These are phyloP conservation scores for Diaporthe destruens DNA, from an alignment of 2,329 filamentous ascomycete species.

Conservation along the genomic window DNA sequence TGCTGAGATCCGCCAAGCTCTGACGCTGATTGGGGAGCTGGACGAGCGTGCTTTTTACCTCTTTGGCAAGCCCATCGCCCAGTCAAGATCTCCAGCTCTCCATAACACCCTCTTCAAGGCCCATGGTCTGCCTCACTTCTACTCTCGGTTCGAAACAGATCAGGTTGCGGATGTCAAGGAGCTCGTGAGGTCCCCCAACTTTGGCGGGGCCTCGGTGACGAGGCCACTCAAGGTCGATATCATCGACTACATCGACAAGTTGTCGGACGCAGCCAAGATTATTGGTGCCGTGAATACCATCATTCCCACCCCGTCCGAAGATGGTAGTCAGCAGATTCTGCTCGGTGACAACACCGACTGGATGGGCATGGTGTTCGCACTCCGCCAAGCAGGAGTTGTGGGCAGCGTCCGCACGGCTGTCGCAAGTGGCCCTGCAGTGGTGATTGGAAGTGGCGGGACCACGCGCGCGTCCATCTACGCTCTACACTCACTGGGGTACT, in stretches of 20 bases:
- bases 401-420: slow-evolving; percentile 49
- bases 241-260: slow-evolving; percentile 81
- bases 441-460: slow-evolving; percentile 93
- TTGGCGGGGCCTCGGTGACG: slow-evolving; percentile 94
- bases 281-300: slow-evolving; percentile 98
- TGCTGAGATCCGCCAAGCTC: slow-evolving; percentile 83
- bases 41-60: slow-evolving; percentile 83
- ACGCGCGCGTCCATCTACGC: slow-evolving; percentile 92
- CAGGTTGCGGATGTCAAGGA: slow-evolving; percentile 69
- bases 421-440: slow-evolving; percentile 70
- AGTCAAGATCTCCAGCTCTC: slow-evolving; percentile 86
- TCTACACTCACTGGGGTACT: slow-evolving; percentile 84
- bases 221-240: slow-evolving; percentile 95
- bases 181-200: slow-evolving; percentile 77
- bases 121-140: slow-evolving; percentile 87
- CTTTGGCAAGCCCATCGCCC: slow-evolving; percentile 86
- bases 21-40: slow-evolving; percentile 84
- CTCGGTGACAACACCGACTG: slow-evolving; percentile 96
- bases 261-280: slow-evolving; percentile 80
- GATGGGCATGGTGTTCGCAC: slow-evolving; percentile 87
- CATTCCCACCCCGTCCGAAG: slow-evolving; percentile 65
- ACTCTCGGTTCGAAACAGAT: slow-evolving; percentile 81
- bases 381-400: slow-evolving; percentile 76
- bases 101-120: slow-evolving; percentile 87
- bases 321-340: slow-evolving; percentile 64